phyloP scores from a whole-genome alignment of 2,329 filamentous ascomycete genomes.

The Ophiostoma novo-ulmi region DNA sequence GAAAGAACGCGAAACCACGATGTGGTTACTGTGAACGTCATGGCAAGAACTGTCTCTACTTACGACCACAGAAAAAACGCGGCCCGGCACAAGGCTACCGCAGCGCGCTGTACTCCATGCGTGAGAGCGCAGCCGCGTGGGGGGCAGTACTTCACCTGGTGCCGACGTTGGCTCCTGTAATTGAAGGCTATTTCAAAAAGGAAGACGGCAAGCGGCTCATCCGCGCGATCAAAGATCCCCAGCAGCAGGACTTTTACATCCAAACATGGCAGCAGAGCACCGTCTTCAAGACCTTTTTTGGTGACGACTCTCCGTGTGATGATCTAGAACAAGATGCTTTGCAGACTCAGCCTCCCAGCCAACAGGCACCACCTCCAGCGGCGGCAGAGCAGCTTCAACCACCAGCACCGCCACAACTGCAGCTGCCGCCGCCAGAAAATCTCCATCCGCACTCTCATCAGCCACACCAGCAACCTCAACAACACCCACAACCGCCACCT shows the following conservation, averaged over 20 bases:
- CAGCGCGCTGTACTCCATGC: conserved; percentile 38
- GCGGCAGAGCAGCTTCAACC: not conserved
- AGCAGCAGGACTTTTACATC: conserved; percentile 37
- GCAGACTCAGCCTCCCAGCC: not conserved
- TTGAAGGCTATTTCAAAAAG: conserved; percentile 36
- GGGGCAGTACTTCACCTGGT: conserved; percentile 37
- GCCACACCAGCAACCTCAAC: not conserved
- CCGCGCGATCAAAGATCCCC: conserved; percentile 35
- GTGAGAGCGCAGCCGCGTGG: conserved; percentile 39
- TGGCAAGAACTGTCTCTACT: conserved; percentile 37
- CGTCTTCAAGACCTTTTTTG: conserved; percentile 36
- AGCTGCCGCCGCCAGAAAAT: not conserved
- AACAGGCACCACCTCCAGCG: not conserved
- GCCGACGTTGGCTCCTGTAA: conserved; percentile 35
- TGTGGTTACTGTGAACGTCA: conserved; percentile 43
- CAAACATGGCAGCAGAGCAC: conserved; percentile 36
- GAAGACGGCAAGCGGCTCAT: conserved; percentile 33
- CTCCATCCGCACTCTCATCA: not conserved
- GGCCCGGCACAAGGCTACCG: conserved; percentile 39
- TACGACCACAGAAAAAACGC: conserved; percentile 38
- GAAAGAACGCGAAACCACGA: conserved; percentile 40
- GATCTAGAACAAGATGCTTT: not conserved
- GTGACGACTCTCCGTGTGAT: conserved; percentile 26
- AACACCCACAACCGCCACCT: not conserved
- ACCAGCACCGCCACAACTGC: not conserved